Base-by-base conservation (phyloP, 805 yeast genomes). In the Kodamaea neixiangensis region DNA sequence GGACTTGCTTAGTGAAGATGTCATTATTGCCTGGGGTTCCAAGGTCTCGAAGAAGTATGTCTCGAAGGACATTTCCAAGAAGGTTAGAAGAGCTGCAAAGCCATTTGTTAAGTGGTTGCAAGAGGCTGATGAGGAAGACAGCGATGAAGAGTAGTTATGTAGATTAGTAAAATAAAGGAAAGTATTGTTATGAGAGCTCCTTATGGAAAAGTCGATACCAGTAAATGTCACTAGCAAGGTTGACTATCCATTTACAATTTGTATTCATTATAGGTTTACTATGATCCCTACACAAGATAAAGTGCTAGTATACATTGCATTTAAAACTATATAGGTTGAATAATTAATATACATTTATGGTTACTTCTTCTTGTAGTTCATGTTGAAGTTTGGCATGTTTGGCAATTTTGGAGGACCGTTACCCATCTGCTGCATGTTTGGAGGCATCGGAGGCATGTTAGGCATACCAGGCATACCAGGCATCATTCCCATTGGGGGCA, bases 71-170 rank as follows among this genome's bases (percentile, higher is more conserved):
- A 79, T 84, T 31, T 86, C 96, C 48, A 93, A 93, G 77, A 93
- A 89, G 80, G 96, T 92, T 47, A 88, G 97, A 72, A 89, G 85
- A 73, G 94, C 97, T 43, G 97, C 97, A 54, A 92, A 91, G 73
- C 96, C 98, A 25, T 94, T 94, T 74, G 76, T 94, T 57, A 84
- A 87, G 58, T 94, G 99, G 99, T 82, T 94, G 59, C 86, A 90
- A 66, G 92, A 88, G 70, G 98, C 99, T 54, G 97, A 90, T 60
- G 86, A 84, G 67, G 93, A 86, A 57, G 40, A 34, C 9, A 79
- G 80, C 57, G 88, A 83, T 58, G 86, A 82, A 44, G 89, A 84
- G 57, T 82, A 47, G 29, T 37, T 37, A 37, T 34, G 38, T 37
- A 37, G 19, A 15, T 15, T 37, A 37, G 19, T 21, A 15, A 11